These are phyloP conservation scores for Pyrenopolyporus hunteri DNA, from an alignment of 495 filamentous ascomycete species.

Conservation along the genomic window DNA sequence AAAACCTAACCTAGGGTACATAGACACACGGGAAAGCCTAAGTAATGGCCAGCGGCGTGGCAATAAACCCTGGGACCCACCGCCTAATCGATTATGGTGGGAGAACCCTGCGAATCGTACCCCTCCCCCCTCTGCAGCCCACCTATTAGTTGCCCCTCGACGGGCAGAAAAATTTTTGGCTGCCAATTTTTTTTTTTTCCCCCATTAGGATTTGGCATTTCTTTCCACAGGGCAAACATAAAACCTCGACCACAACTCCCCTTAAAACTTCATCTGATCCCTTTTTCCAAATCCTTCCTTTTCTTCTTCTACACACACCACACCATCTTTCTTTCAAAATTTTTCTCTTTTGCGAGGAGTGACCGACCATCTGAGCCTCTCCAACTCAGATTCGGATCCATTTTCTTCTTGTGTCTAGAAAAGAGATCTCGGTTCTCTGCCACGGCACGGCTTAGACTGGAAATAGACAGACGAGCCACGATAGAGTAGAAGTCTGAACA, in stretches of 20 bases:
- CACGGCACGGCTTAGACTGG: constrained; percentile 29
- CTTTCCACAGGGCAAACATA: constrained; percentile 22
- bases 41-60: constrained; percentile 8
- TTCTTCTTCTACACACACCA: constrained; percentile 17
- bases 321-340: constrained; percentile 23
- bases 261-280: not conserved
- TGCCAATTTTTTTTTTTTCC: constrained; percentile 23
- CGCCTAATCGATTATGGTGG: constrained; percentile 20
- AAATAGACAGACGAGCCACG: constrained; percentile 29
- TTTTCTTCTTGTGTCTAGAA: constrained; percentile 19
- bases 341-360: constrained; percentile 33
- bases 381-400: constrained; percentile 26
- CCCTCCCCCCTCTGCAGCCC: constrained; percentile 18
- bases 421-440: constrained; percentile 23
- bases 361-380: constrained; percentile 37
- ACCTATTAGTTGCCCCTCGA: constrained; percentile 35
- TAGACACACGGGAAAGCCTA: not conserved
- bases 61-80: constrained; percentile 2
- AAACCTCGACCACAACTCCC: constrained; percentile 35
- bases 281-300: constrained; percentile 14
- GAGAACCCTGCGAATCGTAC: constrained; percentile 12
- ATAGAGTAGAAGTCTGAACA: constrained; percentile 37
- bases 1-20: too few species aligned
- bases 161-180: constrained; percentile 22
- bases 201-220: constrained; percentile 1